Base-by-base conservation (phyloP, 352 stramenopile genomes). In the Phytophthora ohioensis region DNA sequence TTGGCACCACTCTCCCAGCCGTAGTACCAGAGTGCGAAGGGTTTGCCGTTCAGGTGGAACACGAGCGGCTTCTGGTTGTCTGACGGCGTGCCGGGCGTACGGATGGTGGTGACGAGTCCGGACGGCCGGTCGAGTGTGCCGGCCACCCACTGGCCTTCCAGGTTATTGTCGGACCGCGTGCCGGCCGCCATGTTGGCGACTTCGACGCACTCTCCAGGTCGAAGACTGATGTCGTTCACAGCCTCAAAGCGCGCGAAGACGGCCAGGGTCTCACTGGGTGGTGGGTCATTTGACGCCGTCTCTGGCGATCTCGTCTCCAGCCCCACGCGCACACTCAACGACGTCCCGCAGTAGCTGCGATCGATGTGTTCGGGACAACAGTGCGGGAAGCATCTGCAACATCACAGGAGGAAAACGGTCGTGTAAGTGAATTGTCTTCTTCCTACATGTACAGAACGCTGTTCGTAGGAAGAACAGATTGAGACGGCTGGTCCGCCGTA, bases 321-420 rank as follows among this genome's bases (percentile, higher is more conserved):
- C 43, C n/a, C 21, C 49, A 39, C 34, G 1, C 31, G 59, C 13
- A 89, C 64, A 45, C 85, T 81, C 10, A 92, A 54, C 3, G 81
- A 80, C 17, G 84, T 68, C 21, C 84, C 84, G 59, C 84, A 91
- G 62, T 92, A 92, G 68, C 84, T 92, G 43, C 84, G 75, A 43
- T 88, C 76, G n/a, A 92, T 84, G 51, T 92, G 84, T 34, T 83
- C 68, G 0, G 82, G 82, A 35, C 84, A 92, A 59, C 82, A 92
- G 65, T 92, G 84, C 27, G 82, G 82, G 54, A 92, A 92, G 41
- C 21, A 21, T 21, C 21, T 21, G 21, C 21, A 21, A 21, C 21
- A 21, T 21, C 21, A 21, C 21, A 21, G 21, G 21, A 21, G 21
- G 21, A 21, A 21, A 21, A 21, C 21, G 21, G 0, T 21, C 21